A percentile compares a stretch with the other conserved stretches of the same genome.
phyloP scores from a whole-genome alignment of 805 yeast genomes.

The Saturnispora halmiae region DNA sequence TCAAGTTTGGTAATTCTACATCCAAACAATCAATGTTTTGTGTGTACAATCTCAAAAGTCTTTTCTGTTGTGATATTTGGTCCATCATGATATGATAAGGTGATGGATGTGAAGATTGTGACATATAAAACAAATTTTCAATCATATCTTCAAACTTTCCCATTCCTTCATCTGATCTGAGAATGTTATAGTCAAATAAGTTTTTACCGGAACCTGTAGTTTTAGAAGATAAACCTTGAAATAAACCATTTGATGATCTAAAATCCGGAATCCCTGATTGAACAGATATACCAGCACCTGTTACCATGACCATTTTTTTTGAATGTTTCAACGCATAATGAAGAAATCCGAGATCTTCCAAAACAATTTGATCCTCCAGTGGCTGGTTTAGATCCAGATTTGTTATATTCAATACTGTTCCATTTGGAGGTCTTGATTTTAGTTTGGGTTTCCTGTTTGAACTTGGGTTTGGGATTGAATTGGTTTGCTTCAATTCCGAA shows the following conservation, averaged over 20 bases:
- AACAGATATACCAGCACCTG: constrained; percentile 90
- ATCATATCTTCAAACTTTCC: constrained; percentile 67
- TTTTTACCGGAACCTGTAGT: constrained; percentile 42
- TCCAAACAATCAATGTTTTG: constrained; percentile 86
- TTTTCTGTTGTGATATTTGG: constrained; percentile 48
- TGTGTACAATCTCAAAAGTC: constrained; percentile 68
- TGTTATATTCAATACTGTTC: constrained; percentile 35
- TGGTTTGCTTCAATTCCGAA: constrained; percentile 5
- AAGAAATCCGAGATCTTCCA: constrained; percentile 39
- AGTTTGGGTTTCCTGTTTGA: constrained; percentile 36
- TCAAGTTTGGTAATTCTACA: constrained; percentile 40
- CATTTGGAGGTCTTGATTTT: constrained; percentile 37
- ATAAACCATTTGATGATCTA: constrained; percentile 70
- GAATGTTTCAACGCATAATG: constrained; percentile 47
- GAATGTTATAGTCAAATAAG: constrained; percentile 72
- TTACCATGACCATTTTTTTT: constrained; percentile 50
- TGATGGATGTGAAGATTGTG: constrained; percentile 55
- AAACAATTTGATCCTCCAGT: constrained; percentile 29
- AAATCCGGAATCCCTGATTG: constrained; percentile 80
- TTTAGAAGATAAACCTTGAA: constrained; percentile 40
- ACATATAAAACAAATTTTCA: constrained; percentile 47
- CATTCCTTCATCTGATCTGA: constrained; percentile 52
- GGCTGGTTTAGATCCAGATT: constrained; percentile 21
- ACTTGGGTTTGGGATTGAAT: constrained; percentile 12
- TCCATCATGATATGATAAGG: constrained; percentile 62